phyloP scores from a whole-genome alignment of 1,284 basidiomycete species.

The Trichosporon coremiiforme region DNA sequence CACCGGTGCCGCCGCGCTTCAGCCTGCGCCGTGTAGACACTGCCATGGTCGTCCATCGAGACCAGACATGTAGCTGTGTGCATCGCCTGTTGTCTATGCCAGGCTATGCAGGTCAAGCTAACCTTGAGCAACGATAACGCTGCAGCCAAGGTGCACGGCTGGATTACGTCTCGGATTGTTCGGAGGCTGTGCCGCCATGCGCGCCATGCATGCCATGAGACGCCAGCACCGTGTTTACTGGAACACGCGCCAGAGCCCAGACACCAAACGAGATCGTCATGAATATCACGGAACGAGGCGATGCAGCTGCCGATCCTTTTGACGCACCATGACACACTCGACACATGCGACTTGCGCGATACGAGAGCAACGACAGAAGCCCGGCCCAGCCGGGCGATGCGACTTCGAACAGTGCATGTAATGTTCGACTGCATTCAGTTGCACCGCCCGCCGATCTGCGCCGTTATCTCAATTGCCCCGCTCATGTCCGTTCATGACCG shows the following conservation, averaged over 20 bases:
- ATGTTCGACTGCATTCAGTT: background rate
- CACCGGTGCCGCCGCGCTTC: no score
- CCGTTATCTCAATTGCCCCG: no score
- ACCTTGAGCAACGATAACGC: no score
- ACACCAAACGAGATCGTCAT: background rate
- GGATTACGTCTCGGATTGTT: background rate
- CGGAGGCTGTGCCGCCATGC: background rate
- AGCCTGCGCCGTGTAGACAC: no score
- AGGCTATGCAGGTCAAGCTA: no score
- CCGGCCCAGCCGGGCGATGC: no score
- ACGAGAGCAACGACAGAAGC: no score
- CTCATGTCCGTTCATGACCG: background rate
- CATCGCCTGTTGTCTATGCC: background rate
- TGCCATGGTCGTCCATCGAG: no score
- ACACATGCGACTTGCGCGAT: no score
- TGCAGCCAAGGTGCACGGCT: no score
- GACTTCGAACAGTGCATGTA: background rate
- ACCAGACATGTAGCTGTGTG: background rate
- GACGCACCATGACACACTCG: no score
- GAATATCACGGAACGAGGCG: background rate
- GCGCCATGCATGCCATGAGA: background rate
- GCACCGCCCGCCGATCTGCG: background rate
- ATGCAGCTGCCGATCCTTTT: background rate
- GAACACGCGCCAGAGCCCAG: background rate
- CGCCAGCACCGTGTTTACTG: background rate